Base-by-base conservation (phyloP, 2,329 filamentous ascomycete genomes). In the Arthrocladium fulminans region DNA sequence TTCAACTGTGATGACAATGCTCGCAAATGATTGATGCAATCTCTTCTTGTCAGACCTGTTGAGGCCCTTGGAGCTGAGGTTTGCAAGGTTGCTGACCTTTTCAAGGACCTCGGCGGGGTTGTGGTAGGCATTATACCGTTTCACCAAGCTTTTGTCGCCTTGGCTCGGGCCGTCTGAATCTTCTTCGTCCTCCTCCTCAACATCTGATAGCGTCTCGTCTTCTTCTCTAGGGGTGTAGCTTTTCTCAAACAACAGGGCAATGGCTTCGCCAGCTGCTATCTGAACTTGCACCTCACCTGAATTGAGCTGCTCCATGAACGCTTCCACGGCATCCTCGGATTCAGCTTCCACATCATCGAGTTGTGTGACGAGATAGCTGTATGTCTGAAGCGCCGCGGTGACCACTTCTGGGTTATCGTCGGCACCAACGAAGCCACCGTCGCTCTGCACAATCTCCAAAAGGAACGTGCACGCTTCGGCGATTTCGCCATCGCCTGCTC, bases 291-390 rank as follows among this genome's bases (percentile, higher is more conserved):
- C 71, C 50, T 88, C 81, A 25, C 74, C 74, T 62, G 84, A 88
- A 51, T 89, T 81, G 15, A 95, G 81, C 65, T 94, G 88, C 41
- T 94, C 88, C 35, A 86, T 81, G 57, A 95, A 88, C 1, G 83
- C 81, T 46, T 92, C 84, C 58, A 92, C 77, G 13, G 86, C 83
- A 23, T 79, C 69, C 54, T 87, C 81, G 25, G 83, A 86, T 51
- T 81, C 74, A 13, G 77, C 75, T 56, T 86, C 80, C 37, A 88
- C 73, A 58, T 90, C 85, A 2, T 88, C 83, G 5, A 90, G 70
- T 51, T 85, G 79, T 3, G 84, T 88, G 3, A 84, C 85, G 3
- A 94, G 75, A 54, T 90, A 84, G 1, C 83, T 83, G 86, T 87
- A 94, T 50, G 83, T 80, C 54, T 84, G 77, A 1, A 94, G 71